Evolutionary conservation across 257 asterid genomes (phyloP).

Genomic region (Gynochthodes officinalis): DNA sequence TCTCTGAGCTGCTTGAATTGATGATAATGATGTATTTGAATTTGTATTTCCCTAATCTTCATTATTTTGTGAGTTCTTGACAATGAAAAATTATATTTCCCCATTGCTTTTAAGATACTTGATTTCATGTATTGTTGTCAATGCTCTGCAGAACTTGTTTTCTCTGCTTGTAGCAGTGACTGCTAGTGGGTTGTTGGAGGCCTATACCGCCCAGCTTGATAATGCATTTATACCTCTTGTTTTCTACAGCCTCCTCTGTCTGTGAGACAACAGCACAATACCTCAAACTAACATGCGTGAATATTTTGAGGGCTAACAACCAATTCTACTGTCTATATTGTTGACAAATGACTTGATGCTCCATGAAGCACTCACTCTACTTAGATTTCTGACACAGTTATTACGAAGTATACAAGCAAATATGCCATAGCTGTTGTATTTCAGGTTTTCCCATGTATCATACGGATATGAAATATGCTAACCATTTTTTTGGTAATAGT

Average conservation of each 20-base stretch:
- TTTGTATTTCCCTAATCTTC: background rate
- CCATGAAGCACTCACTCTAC: conserved; percentile 18
- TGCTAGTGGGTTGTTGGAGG: conserved; percentile 82
- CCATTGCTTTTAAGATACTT: background rate
- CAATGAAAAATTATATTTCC: background rate
- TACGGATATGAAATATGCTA: background rate
- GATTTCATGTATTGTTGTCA: conserved; percentile 9
- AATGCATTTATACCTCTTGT: conserved; percentile 96
- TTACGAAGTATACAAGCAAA: conserved; percentile 12
- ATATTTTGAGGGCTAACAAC: background rate
- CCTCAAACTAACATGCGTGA: background rate
- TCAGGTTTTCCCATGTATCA: background rate
- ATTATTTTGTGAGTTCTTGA: too few species aligned
- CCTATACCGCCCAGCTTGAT: conserved; percentile 94
- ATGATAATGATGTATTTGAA: background rate
- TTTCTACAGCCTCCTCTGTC: conserved; percentile 89
- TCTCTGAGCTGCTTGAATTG: background rate
- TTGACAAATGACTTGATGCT: background rate
- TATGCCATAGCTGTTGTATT: conserved; percentile 3
- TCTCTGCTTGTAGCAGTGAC: conserved; percentile 81
- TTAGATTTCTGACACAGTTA: conserved; percentile 28
- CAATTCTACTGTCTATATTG: conserved; percentile 1
- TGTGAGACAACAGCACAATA: conserved; percentile 29
- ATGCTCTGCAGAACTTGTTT: conserved; percentile 70
- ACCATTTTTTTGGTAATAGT: background rate